A percentile compares a stretch with the other conserved stretches of the same genome.
Evolutionary conservation across 768 basidiomycete genomes (phyloP).

Genomic region (Gyrodon lividus): DNA sequence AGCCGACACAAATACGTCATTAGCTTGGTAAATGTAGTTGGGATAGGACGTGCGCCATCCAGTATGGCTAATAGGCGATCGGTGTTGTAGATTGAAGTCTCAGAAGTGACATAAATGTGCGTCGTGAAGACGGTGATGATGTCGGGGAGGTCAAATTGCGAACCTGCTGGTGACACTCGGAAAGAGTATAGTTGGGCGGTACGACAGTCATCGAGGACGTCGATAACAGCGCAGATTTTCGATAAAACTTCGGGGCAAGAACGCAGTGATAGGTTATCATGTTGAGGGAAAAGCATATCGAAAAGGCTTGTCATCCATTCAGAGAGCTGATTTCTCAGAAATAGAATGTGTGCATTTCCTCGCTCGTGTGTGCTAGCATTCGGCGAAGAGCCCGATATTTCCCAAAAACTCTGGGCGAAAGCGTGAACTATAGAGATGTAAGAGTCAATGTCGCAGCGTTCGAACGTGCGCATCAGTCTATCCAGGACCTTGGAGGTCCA

Average conservation of each 20-base stretch:
- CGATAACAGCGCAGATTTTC: constrained; percentile 14
- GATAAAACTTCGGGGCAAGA: constrained; percentile 1
- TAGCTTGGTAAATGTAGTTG: constrained; percentile 32
- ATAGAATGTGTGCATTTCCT: neutral
- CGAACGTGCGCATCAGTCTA: constrained; percentile 34
- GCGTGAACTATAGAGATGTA: constrained; percentile 32
- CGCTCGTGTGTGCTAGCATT: neutral
- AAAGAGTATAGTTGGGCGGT: constrained; percentile 17
- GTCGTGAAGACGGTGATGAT: constrained; percentile 22
- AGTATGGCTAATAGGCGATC: constrained; percentile 25
- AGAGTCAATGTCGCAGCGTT: constrained; percentile 30
- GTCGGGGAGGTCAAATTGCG: constrained; percentile 23
- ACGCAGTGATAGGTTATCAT: neutral
- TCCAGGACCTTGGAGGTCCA: constrained; percentile 47
- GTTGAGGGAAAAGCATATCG: constrained; percentile 16
- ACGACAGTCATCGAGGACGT: constrained; percentile 28
- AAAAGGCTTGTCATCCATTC: constrained; percentile 24
- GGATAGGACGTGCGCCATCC: constrained; percentile 25
- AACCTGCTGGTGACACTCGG: constrained; percentile 6
- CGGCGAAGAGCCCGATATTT: neutral
- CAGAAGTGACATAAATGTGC: constrained; percentile 16
- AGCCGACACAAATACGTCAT: constrained; percentile 20
- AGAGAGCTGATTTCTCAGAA: constrained; percentile 20
- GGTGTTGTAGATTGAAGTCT: constrained; percentile 5
- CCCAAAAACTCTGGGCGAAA: constrained; percentile 25